Evolutionary conservation across 2,329 filamentous ascomycete genomes (phyloP), one percentile per base, ranked within the genome.

Genomic region (Volutella citrinella): DNA sequence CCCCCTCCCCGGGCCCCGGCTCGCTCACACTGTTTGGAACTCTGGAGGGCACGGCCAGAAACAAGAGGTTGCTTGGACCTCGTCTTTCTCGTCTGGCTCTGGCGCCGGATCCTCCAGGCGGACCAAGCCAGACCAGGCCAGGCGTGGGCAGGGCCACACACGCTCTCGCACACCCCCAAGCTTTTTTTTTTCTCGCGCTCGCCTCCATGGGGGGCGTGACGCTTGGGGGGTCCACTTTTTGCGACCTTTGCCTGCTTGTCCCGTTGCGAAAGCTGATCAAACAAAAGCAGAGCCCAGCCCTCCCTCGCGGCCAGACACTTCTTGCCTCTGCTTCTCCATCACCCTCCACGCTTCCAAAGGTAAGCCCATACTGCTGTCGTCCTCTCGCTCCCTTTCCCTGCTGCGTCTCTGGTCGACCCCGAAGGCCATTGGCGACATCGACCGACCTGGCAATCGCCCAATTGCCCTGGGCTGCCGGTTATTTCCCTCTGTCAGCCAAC

Each of bases 281-380:
- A 53, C 51, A 55, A 55, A 55, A 55, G 43, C 49, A 53, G 23
- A 48, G 48, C 43, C 43, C 36, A 50, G 40, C 51, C 51, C 51
- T 44, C 51, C 51, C 40, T 52, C 43, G 49, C 51, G 47, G 47
- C 40, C 40, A 41, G 30, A 42, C 15, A 46, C 32, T 22, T 27
- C 53, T 42, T 43, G 20, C 20, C 12, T n/a, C 39, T 52, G 48
- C 43, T 53, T 54, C 51, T 52, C 35, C 51, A 54, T 53, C 50
- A 54, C 51, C 51, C 51, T 54, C 38, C 49, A 49, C 51, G 42
- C 38, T 54, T 48, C 27, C 34, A 50, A 49, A 54, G 48, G 51
- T 53, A 48, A 38, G 49, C 21, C 29, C 21, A n/a, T 20, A 30
- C 29, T 25, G 17, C 29, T 16, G 36, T 27, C 25, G 24, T 34